Base-by-base conservation (phyloP, 148 eudicot genomes). In the Heliamphora exappendiculata region DNA sequence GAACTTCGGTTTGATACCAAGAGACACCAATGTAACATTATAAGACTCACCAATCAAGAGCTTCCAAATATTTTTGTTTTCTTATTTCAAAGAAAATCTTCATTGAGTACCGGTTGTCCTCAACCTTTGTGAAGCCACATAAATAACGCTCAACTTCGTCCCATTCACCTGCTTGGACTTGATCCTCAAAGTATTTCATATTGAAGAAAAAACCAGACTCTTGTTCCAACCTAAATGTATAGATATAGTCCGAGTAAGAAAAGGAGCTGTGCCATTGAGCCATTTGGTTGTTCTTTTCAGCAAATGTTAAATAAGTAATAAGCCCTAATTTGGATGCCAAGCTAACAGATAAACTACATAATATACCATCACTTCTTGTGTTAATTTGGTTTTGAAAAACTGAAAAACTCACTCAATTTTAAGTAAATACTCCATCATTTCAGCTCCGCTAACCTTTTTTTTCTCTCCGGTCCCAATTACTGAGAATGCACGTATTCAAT, bases 111-210 rank as follows among this genome's bases (percentile, higher is more conserved):
- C 87, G 87, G 73, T 87, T 87, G 62, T 87, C 89, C 76, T 87
- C 89, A 70, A 87, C 87, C 76, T 87, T 87, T 0, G 90, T 87
- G 75, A 87, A 87, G 42, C 90, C 90, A 55, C 88, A 82, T 54
- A 87, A 76, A 58, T 87, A 87, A 20, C 88, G 87, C 73, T 87
- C 90, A 72, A 87, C 90, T 83, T 87, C 90, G 64, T 87, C 90
- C 90, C 90, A 87, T 78, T 87, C 86, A 70, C 90, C 90, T 4
- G 88, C 90, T 78, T 79, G 90, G 65, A 87, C 86, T 83, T 85
- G 90, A 75, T 87, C 90, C 82, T 87, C 90, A 39, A 87, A 87
- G 80, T 87, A 87, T 62, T 87, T 87, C 86, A 87, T 87, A 49
- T 87, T 87, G 82, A 87, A 87, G 83, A 76, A 87, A 29, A 87